These are phyloP conservation scores for Trichoderma sp. DNA, from an alignment of 2,329 filamentous ascomycete genomes.

Conservation along the genomic window DNA sequence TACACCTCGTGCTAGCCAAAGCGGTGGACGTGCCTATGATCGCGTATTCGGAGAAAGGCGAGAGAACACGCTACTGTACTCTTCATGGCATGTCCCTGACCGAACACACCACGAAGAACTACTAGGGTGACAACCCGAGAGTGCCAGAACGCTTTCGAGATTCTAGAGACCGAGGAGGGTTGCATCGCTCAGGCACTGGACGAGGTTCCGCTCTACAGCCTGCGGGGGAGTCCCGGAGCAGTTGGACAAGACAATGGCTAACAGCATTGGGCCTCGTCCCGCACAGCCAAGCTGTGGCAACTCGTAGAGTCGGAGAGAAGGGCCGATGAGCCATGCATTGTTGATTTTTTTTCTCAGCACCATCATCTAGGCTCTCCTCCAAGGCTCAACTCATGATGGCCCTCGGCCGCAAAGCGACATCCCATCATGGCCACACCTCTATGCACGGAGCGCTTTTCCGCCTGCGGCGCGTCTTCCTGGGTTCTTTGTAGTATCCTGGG, in stretches of 20 bases:
- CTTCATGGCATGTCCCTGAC: neutral
- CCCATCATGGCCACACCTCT: neutral
- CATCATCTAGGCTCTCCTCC: neutral
- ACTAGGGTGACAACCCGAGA: conserved; percentile 10
- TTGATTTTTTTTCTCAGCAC: neutral
- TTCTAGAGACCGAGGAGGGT: neutral
- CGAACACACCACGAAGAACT: neutral
- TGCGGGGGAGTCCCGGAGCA: conserved; percentile 3
- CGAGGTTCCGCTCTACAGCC: neutral
- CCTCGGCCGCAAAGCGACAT: neutral
- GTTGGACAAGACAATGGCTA: neutral
- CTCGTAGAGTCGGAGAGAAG: conserved; percentile 12
- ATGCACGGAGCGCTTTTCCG: neutral
- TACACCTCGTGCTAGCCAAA: neutral
- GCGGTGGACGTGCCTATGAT: neutral
- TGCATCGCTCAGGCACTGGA: conserved; percentile 17
- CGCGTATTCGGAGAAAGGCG: conserved; percentile 2
- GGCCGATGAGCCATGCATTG: conserved; percentile 20
- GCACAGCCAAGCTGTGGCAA: conserved; percentile 11
- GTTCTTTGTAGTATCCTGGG: neutral
- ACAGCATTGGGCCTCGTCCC: neutral
- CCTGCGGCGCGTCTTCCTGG: neutral
- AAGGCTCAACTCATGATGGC: neutral
- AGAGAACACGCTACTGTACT: neutral
- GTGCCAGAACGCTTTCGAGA: neutral